phyloP scores from a whole-genome alignment of 2,329 filamentous ascomycete species.

The Aspergillus tamarii region DNA sequence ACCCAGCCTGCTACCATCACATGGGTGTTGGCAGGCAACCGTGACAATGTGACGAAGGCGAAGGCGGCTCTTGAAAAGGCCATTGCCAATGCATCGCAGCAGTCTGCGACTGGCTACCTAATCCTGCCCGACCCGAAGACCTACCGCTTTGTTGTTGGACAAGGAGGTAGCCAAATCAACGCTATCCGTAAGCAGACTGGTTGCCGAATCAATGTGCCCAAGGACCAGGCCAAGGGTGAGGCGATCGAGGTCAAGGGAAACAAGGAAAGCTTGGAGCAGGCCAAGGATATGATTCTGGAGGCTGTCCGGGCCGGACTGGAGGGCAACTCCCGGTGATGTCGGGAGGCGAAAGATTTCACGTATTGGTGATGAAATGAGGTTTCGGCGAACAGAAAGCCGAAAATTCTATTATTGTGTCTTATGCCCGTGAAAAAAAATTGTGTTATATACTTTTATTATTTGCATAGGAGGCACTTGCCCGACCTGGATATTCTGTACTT shows the following conservation, averaged over 20 bases:
- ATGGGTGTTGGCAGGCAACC: slow-evolving; percentile 81
- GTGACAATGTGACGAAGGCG: slow-evolving; percentile 81
- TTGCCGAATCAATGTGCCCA: slow-evolving; percentile 91
- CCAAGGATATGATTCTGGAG: slow-evolving; percentile 84
- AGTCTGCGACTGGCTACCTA: slow-evolving; percentile 75
- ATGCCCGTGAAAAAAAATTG: slow-evolving; percentile 14
- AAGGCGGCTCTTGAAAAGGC: slow-evolving; percentile 73
- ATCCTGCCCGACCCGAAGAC: slow-evolving; percentile 86
- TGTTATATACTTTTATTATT: slow-evolving; percentile 10
- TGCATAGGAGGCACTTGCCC: slow-evolving; percentile 6
- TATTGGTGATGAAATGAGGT: not conserved
- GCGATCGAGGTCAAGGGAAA: slow-evolving; percentile 88
- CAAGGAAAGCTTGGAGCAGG: slow-evolving; percentile 79
- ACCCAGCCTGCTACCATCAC: slow-evolving; percentile 56
- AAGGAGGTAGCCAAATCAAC: slow-evolving; percentile 89
- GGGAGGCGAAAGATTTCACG: not conserved
- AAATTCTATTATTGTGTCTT: slow-evolving; percentile 15
- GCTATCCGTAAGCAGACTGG: slow-evolving; percentile 87
- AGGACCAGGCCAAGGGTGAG: slow-evolving; percentile 72
- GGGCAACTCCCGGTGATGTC: slow-evolving; percentile 21
- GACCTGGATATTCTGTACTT: slow-evolving; percentile 5
- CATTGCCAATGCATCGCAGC: slow-evolving; percentile 60
- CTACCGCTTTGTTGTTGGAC: slow-evolving; percentile 88
- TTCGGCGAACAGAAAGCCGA: not conserved
- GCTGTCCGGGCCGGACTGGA: slow-evolving; percentile 63